Base-by-base conservation (phyloP, 2,329 filamentous ascomycete genomes). In the Fusarium humuli region DNA sequence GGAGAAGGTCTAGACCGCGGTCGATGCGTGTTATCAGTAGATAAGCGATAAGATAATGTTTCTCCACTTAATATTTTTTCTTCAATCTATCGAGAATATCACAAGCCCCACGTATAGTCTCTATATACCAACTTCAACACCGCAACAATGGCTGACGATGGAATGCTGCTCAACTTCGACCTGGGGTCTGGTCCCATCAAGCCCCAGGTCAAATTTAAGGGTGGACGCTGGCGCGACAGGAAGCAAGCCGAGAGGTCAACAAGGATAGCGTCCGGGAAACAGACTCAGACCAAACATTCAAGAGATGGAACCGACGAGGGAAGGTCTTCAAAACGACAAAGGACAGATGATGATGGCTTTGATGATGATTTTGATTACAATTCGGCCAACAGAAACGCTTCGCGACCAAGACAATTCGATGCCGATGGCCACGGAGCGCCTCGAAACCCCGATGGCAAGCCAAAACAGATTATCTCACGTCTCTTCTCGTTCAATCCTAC, bases 91-190 rank as follows among this genome's bases (percentile, higher is more conserved):
- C 27, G 44, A 64, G 57, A 65, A 56, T 45, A 60, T 60, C 56
- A 37, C 37, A 61, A 65, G 65, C 67, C 70, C 71, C 73, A 75
- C 73, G 71, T 68, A 52, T 57, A 63, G 55, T 47, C 45, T 64
- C 71, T 66, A 48, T 65, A 69, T 32, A 67, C 34, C 40, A 60
- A 62, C 67, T 30, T 65, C 34, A 55, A 50, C 64, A 64, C 52
- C 52, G 56, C 65, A 57, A 70, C 40, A 65, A 98, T 98, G 94
- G 93, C 93, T 54, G 94, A 98, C 84, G 93, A 97, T 90, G 94
- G 94, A 73, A 92, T 99, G 89, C 87, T 98, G 61, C 85, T 98
- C 78, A 98, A 98, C 76, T 98, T 98, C 79, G 90, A 94, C 74
- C 84, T 97, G 61, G 87, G 88, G 29, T 90, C 93, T 65, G 87